These are phyloP conservation scores for Candida sanyaensis DNA, from an alignment of 1,139 yeast species.

Conservation along the genomic window DNA sequence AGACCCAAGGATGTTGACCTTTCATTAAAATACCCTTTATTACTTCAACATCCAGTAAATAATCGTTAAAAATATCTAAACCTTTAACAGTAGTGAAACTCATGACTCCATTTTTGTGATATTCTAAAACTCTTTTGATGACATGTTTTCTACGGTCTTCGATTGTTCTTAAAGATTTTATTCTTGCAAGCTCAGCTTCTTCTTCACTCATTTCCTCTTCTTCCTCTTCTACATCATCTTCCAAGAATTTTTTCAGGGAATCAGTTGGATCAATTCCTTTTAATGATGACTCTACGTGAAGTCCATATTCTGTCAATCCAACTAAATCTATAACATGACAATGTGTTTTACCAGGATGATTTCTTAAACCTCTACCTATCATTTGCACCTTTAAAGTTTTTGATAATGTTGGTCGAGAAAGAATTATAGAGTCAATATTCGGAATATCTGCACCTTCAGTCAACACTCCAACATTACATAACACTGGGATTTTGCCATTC, in stretches of 20 bases:
- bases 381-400: slow-evolving; percentile 74
- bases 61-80: slow-evolving; percentile 36
- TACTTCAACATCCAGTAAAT: slow-evolving; percentile 32
- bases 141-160: slow-evolving; percentile 18
- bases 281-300: slow-evolving; percentile 63
- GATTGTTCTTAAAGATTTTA: slow-evolving; percentile 15
- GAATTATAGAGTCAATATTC: slow-evolving; percentile 74
- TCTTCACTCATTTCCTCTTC: slow-evolving; percentile 13
- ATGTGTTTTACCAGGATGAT: slow-evolving; percentile 57
- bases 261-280: slow-evolving; percentile 42
- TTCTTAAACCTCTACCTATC: slow-evolving; percentile 87
- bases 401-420: slow-evolving; percentile 84
- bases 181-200: slow-evolving; percentile 14
- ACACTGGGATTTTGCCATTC: slow-evolving; percentile 63
- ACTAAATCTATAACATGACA: slow-evolving; percentile 83
- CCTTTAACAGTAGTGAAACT: slow-evolving; percentile 35
- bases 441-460: slow-evolving; percentile 98
- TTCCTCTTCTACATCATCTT: slow-evolving; percentile 12
- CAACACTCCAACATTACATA: slow-evolving; percentile 86
- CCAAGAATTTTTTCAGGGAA: slow-evolving; percentile 26
- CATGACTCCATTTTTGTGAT: slow-evolving; percentile 15
- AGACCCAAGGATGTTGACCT: slow-evolving; percentile 8
- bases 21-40: slow-evolving; percentile 16
- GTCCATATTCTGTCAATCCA: slow-evolving; percentile 58
- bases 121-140: slow-evolving; percentile 11